A percentile compares a stretch with the other conserved stretches of the same genome.
Evolutionary conservation across 192 early-diverging fungal species (phyloP).

Genomic region (Dispira simplex): DNA sequence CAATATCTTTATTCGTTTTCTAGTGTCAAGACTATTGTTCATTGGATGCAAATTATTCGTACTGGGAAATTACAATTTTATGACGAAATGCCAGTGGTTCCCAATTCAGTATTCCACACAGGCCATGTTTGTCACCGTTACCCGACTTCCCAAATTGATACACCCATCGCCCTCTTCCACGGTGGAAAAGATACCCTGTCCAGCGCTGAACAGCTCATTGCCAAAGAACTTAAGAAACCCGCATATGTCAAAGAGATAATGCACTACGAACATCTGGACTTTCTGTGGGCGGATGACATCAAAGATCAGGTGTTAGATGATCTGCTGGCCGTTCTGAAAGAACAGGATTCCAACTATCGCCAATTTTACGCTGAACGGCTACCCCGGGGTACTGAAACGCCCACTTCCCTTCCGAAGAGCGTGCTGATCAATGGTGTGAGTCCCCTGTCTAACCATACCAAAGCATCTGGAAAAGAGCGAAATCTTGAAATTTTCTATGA

Average conservation of each 20-base stretch:
- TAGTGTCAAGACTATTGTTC: conserved; percentile 82
- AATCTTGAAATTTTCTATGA: background rate
- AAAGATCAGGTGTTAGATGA: too few species aligned
- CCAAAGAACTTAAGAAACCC: conserved; percentile 27
- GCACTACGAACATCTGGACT: conserved; percentile 66
- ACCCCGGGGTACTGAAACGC: too few species aligned
- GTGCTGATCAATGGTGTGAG: too few species aligned
- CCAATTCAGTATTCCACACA: background rate
- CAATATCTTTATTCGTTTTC: conserved; percentile 79
- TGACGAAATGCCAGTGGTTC: conserved; percentile 50
- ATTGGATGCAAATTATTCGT: conserved; percentile 94
- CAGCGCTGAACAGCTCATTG: conserved; percentile 39
- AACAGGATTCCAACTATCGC: too few species aligned
- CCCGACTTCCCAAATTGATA: conserved; percentile 35
- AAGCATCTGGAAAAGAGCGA: conserved; percentile 13
- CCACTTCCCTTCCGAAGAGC: too few species aligned
- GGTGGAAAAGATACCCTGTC: conserved; percentile 77
- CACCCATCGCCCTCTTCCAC: conserved; percentile 84
- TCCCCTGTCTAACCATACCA: too few species aligned
- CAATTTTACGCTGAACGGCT: too few species aligned
- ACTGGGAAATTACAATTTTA: conserved; percentile 82
- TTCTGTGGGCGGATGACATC: too few species aligned
- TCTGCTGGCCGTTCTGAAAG: too few species aligned
- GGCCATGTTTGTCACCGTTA: background rate
- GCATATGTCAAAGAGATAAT: conserved; percentile 39